Conservation (phyloP, 2,329 filamentous ascomycete species). For the Plenodomus biglobosus region DNA sequence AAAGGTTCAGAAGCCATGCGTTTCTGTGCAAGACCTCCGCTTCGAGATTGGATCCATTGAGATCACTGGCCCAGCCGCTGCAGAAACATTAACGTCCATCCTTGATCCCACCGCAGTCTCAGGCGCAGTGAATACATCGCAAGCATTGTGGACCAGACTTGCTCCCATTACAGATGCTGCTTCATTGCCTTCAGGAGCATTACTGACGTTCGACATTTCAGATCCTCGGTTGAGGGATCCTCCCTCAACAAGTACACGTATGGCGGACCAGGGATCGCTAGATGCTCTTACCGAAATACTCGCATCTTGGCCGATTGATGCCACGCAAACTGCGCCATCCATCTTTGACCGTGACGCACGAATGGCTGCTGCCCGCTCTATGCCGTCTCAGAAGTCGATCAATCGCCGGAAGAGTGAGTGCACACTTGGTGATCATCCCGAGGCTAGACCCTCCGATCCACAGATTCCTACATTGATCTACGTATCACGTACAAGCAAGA, state of each 20-base stretch:
- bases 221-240: conserved; percentile 84
- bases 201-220: conserved; percentile 71
- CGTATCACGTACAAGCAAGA: conserved; percentile 58
- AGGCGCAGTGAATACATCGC: conserved; percentile 31
- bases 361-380: conserved; percentile 63
- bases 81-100: conserved; percentile 72
- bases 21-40: conserved; percentile 68
- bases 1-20: conserved; percentile 62
- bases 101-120: conserved; percentile 54
- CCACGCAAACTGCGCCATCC: conserved; percentile 47
- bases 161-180: conserved; percentile 52
- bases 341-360: conserved; percentile 72
- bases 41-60: conserved; percentile 74
- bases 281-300: conserved; percentile 60
- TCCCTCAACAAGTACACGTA: conserved; percentile 55
- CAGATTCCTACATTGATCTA: conserved; percentile 75
- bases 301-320: conserved; percentile 68
- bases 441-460: conserved; percentile 64
- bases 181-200: conserved; percentile 66
- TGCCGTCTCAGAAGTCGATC: conserved; percentile 76
- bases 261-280: conserved; percentile 26
- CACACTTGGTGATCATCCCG: conserved; percentile 63
- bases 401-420: conserved; percentile 71
- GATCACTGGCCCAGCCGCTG: conserved; percentile 71
- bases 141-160: conserved; percentile 36